Evolutionary conservation across 768 basidiomycete species (phyloP), one percentile per base, ranked within the genome.

Genomic region (Leccinum subgranulosum): DNA sequence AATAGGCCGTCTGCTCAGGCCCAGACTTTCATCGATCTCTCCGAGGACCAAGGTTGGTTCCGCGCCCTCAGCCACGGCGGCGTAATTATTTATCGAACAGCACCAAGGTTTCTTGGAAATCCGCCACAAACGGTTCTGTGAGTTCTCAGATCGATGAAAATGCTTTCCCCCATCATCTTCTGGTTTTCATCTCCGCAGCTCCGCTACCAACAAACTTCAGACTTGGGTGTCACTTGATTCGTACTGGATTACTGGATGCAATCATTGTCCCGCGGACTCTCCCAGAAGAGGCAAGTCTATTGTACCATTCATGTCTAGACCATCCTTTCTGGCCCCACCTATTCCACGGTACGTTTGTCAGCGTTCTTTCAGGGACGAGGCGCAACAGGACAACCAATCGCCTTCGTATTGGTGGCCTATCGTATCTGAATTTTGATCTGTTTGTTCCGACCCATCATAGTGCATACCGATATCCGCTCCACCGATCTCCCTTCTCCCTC

Each of bases 391-490:
- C 21, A 50, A 45, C 33, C 14, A 8, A 3, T 29, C 21, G 19
- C 45, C 39, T 29, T 23, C 55, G 21, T 45, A 50, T 12, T 9
- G 29, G 46, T 36, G 12, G 27, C 14, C n/a, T 12, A 31, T 19
- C 14, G 27, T n/a, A 49, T 27, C n/a, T 17, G 27, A 43, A 9
- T 5, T 28, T 9, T 23, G 45, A 28, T 48, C 48, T 11, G 19
- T n/a, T 11, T 8, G 10, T 47, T 33, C 21, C 1, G 25, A 23
- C 28, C 23, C 31, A 49, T 80, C 67, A 88, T 46, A 84, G 66
- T 15, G 75, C 82, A 69, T 90, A 91, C 63, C 84, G 76, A 68
- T 90, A 91, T 23, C 88, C 88, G 64, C 86, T 88, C 88, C 87
- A 89, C 48, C 73, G 71, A 69, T 90, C 87, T 2, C 87, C 88